phyloP scores from a whole-genome alignment of 148 eudicot genomes.

The Arbutus unedo region DNA sequence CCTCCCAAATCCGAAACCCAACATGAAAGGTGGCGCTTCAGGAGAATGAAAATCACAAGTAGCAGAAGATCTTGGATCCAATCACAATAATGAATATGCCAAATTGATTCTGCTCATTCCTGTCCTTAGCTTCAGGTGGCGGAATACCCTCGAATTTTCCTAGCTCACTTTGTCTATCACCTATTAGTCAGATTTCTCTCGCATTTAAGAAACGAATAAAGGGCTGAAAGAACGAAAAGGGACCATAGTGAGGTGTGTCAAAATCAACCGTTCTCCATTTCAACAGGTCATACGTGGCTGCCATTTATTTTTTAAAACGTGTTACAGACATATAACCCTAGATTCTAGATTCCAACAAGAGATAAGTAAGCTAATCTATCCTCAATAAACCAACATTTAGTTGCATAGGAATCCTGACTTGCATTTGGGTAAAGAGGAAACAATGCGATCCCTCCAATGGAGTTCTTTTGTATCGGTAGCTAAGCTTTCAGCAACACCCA shows the following conservation, averaged over 20 bases:
- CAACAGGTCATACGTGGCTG: no score
- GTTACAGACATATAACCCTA: neutral
- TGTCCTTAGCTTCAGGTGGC: no score
- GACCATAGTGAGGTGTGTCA: no score
- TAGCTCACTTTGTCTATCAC: no score
- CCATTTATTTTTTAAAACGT: neutral
- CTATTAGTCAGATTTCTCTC: no score
- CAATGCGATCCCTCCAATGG: neutral
- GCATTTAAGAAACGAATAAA: no score
- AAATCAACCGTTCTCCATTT: neutral
- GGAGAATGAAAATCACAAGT: neutral
- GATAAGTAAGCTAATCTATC: neutral
- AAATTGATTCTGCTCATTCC: no score
- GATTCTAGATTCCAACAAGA: neutral
- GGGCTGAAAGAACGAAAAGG: no score
- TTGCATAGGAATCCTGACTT: neutral
- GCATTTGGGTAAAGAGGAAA: neutral
- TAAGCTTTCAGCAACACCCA: neutral
- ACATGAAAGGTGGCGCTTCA: neutral
- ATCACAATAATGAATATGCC: no score
- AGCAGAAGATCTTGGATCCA: no score
- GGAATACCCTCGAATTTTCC: no score
- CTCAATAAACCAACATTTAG: neutral
- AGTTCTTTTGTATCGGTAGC: constrained; percentile 3
- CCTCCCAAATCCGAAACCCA: neutral